These are phyloP conservation scores for Cercospora sp. DNA, from an alignment of 2,329 filamentous ascomycete species.

Conservation along the genomic window DNA sequence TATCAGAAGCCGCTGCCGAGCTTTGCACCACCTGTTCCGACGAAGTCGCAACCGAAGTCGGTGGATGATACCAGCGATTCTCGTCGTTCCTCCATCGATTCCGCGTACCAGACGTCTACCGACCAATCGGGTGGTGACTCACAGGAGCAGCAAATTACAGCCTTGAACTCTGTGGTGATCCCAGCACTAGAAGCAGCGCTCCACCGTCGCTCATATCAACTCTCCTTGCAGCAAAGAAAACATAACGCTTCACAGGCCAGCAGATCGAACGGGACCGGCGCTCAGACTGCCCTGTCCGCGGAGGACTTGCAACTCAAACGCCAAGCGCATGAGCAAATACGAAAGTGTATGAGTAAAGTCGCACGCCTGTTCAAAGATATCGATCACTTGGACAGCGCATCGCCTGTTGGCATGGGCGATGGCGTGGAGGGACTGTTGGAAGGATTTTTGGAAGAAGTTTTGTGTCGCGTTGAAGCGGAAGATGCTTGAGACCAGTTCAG, in stretches of 20 bases:
- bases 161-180: constrained; percentile 86
- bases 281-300: constrained; percentile 3
- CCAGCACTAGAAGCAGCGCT: constrained; percentile 90
- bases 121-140: constrained; percentile 3
- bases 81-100: constrained; percentile 5
- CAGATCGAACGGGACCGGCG: constrained; percentile 10
- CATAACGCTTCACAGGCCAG: constrained; percentile 29
- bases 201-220: constrained; percentile 67
- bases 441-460: constrained; percentile 87
- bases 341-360: constrained; percentile 78
- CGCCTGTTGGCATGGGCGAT: constrained; percentile 90
- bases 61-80: neutral
- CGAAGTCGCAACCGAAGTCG: constrained; percentile 5
- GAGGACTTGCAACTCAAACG: constrained; percentile 45
- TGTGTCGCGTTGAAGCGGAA: constrained; percentile 85
- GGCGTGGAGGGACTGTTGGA: constrained; percentile 88
- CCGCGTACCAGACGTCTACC: constrained; percentile 7
- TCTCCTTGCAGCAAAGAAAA: constrained; percentile 57
- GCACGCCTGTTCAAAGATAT: constrained; percentile 84
- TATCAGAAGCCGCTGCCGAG: constrained; percentile 40
- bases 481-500: constrained; percentile 57
- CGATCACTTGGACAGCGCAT: constrained; percentile 80
- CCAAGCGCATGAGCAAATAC: constrained; percentile 81
- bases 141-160: constrained; percentile 66
- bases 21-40: constrained; percentile 30